A percentile compares a stretch with the other conserved stretches of the same genome.
Evolutionary conservation across 225 moss, liverwort and hornwort genomes (phyloP).

Genomic region (Physcomitrium patens): DNA sequence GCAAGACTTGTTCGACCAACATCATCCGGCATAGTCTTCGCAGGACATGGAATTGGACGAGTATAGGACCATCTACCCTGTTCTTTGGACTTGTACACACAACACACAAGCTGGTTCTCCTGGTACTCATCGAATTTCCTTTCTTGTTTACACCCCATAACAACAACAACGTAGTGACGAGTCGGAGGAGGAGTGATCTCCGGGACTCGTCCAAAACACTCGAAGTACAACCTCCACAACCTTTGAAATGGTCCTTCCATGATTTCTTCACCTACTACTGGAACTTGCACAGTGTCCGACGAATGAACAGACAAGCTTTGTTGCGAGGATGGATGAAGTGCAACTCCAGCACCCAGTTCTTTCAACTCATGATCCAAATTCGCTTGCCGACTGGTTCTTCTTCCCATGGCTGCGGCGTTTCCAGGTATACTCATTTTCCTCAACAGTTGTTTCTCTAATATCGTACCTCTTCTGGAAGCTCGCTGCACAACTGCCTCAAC

Average conservation of each 20-base stretch:
- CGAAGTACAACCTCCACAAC: constrained; percentile 42
- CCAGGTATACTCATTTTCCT: constrained; percentile 23
- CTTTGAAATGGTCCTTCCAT: constrained; percentile 47
- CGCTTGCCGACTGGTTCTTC: constrained; percentile 30
- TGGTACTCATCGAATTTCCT: constrained; percentile 37
- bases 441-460: constrained; percentile 20
- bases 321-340: background rate
- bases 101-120: constrained; percentile 32
- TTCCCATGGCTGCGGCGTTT: background rate
- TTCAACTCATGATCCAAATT: constrained; percentile 47
- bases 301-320: background rate
- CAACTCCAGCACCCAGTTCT: constrained; percentile 25
- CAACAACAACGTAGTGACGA: constrained; percentile 31
- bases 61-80: constrained; percentile 51
- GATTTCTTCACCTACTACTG: constrained; percentile 22
- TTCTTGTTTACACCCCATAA: constrained; percentile 42
- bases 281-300: constrained; percentile 9
- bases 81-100: constrained; percentile 42
- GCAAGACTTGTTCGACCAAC: constrained; percentile 40
- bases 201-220: constrained; percentile 34
- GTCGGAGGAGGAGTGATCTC: constrained; percentile 21
- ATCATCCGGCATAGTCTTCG: constrained; percentile 30
- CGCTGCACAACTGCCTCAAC: constrained; percentile 24
- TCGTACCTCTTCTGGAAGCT: constrained; percentile 22
- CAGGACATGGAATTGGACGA: constrained; percentile 33